Conservation (phyloP, 2,329 filamentous ascomycete species). For the Cladophialophora carrionii region DNA sequence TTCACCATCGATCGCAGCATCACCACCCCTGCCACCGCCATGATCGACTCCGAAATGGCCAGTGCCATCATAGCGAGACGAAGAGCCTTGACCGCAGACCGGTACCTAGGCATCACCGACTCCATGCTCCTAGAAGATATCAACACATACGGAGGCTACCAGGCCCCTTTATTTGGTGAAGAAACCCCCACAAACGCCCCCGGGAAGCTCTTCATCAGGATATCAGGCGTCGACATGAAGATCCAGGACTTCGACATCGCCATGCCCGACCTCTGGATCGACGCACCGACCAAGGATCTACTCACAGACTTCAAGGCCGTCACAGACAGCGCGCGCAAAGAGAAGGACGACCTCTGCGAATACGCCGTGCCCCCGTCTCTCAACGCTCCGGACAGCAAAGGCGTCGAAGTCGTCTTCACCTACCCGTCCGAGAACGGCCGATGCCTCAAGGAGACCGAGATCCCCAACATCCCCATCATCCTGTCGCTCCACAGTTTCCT, state of each 20-base stretch:
- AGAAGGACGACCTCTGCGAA: conserved; percentile 35
- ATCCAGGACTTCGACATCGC: conserved; percentile 32
- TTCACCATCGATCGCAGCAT: conserved; percentile 37
- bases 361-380: conserved; percentile 34
- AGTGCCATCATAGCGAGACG: conserved; percentile 51
- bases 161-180: conserved; percentile 57
- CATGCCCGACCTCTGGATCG: conserved; percentile 38
- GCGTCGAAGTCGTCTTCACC: conserved; percentile 37
- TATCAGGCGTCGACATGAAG: conserved; percentile 35
- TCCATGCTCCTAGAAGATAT: conserved; percentile 60
- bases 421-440: conserved; percentile 34
- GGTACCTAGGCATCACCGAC: conserved; percentile 47
- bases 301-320: conserved; percentile 36
- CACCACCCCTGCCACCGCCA: conserved; percentile 30
- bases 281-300: conserved; percentile 33
- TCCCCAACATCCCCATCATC: conserved; percentile 43
- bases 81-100: conserved; percentile 55
- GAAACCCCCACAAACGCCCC: conserved; percentile 32
- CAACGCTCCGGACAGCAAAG: conserved; percentile 30
- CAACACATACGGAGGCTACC: conserved; percentile 62
- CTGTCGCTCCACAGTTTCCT: conserved; percentile 49
- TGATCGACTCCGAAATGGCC: conserved; percentile 42
- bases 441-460: conserved; percentile 33
- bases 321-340: conserved; percentile 14
- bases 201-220: conserved; percentile 43